Conservation (phyloP, 768 basidiomycete species). For the Mycena metata region DNA sequence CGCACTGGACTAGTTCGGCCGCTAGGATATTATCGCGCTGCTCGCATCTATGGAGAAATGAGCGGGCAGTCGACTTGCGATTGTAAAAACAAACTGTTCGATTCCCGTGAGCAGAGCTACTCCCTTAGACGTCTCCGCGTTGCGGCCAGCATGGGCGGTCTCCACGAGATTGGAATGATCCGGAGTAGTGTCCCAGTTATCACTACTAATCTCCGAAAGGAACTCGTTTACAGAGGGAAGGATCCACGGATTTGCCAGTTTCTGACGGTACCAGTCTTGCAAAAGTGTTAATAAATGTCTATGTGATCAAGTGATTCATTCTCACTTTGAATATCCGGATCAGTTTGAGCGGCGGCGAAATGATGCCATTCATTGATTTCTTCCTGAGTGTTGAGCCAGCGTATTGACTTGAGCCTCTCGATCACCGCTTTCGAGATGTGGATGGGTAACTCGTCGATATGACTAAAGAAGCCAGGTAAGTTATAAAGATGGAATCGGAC, state of each 20-base stretch:
- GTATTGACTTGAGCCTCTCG: constrained; percentile 35
- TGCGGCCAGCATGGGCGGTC: constrained; percentile 33
- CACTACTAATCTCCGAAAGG: constrained; percentile 34
- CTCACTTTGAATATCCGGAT: constrained; percentile 1
- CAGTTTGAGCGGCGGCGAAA: constrained; percentile 18
- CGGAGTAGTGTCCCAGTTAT: constrained; percentile 36
- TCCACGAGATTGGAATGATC: constrained; percentile 41
- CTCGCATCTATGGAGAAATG: background rate
- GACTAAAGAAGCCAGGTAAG: constrained; percentile 24
- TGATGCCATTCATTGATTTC: constrained; percentile 39
- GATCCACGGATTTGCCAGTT: constrained; percentile 36
- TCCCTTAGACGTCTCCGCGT: constrained; percentile 33
- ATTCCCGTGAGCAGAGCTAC: constrained; percentile 33
- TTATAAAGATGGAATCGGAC: background rate
- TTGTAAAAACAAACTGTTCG: constrained; percentile 5
- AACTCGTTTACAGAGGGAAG: constrained; percentile 37
- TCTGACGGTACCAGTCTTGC: constrained; percentile 41
- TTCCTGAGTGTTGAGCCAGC: constrained; percentile 14
- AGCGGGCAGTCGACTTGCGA: background rate
- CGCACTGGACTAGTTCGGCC: background rate
- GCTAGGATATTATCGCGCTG: constrained; percentile 7
- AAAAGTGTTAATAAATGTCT: background rate
- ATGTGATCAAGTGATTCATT: background rate
- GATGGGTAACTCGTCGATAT: constrained; percentile 37
- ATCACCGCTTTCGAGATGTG: constrained; percentile 25